Conservation (phyloP, 495 filamentous ascomycete genomes). For the Penicillium bialowiezense region DNA sequence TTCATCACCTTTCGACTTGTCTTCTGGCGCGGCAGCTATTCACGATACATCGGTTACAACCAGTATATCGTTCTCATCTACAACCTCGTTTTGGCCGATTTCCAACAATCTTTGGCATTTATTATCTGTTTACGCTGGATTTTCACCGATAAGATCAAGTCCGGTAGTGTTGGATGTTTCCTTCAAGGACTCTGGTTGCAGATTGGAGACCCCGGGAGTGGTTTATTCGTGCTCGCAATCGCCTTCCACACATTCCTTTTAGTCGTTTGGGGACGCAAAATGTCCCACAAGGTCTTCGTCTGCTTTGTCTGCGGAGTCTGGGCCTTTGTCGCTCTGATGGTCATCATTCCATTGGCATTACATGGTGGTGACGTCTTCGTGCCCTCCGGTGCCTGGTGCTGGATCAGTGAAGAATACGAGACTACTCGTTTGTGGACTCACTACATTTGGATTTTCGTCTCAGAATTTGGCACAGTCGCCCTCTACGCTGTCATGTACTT, state of each 20-base stretch:
- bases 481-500: slow-evolving; percentile 67
- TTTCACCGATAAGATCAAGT: slow-evolving; percentile 48
- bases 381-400: slow-evolving; percentile 67
- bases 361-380: slow-evolving; percentile 60
- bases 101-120: slow-evolving; percentile 68
- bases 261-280: slow-evolving; percentile 56
- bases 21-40: slow-evolving; percentile 51
- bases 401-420: slow-evolving; percentile 63
- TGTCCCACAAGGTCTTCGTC: slow-evolving; percentile 54
- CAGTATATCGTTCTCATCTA: slow-evolving; percentile 73
- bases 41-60: slow-evolving; percentile 54
- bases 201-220: slow-evolving; percentile 66
- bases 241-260: slow-evolving; percentile 66
- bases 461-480: slow-evolving; percentile 59
- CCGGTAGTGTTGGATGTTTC: slow-evolving; percentile 59
- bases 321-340: slow-evolving; percentile 57
- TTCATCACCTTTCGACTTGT: slow-evolving; percentile 59
- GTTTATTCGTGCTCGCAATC: slow-evolving; percentile 68
- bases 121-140: slow-evolving; percentile 64
- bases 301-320: slow-evolving; percentile 50
- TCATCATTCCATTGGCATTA: slow-evolving; percentile 50
- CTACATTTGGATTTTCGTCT: slow-evolving; percentile 77
- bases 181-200: slow-evolving; percentile 70
- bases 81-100: slow-evolving; percentile 71
- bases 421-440: slow-evolving; percentile 65